phyloP scores from a whole-genome alignment of 208 protist genomes.

The Leishmania tropica region DNA sequence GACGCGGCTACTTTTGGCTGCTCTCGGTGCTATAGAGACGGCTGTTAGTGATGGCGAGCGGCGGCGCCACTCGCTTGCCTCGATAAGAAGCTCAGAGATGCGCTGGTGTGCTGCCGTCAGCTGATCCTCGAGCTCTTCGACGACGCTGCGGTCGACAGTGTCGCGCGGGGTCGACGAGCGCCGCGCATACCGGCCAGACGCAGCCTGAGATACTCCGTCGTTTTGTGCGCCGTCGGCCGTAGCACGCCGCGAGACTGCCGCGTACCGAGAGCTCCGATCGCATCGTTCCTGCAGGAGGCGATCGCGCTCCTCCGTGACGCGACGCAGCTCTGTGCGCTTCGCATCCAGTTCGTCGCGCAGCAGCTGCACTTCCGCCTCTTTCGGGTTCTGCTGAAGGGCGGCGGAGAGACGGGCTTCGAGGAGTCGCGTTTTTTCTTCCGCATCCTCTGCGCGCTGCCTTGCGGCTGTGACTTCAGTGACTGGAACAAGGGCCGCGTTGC shows the following conservation, averaged over 20 bases:
- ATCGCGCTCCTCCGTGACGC: conserved; percentile 39
- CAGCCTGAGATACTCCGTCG: not conserved
- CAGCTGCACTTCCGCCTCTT: conserved; percentile 39
- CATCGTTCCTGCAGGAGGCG: conserved; percentile 23
- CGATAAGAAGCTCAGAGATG: conserved; percentile 39
- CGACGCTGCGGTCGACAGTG: conserved; percentile 24
- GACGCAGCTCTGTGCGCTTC: conserved; percentile 25
- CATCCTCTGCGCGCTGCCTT: not conserved
- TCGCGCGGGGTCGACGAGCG: conserved; percentile 20
- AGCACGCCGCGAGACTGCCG: not conserved
- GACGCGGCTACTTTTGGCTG: not conserved
- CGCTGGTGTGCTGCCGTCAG: conserved; percentile 38
- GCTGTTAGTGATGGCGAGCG: not conserved
- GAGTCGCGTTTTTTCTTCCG: conserved; percentile 29
- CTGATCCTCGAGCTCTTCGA: conserved; percentile 55
- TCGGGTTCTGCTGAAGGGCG: conserved; percentile 35
- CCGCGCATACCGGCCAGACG: not conserved
- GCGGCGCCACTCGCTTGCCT: not conserved
- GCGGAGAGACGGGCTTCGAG: conserved; percentile 38
- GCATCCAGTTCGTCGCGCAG: conserved; percentile 45
- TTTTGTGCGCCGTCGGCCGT: not conserved
- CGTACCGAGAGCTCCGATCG: conserved; percentile 9
- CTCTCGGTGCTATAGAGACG: not conserved
- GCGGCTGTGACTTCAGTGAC: not conserved
- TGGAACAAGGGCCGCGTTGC: not conserved